phyloP scores from a whole-genome alignment of 2,329 filamentous ascomycete genomes.

The Stagonosporopsis tanaceti region DNA sequence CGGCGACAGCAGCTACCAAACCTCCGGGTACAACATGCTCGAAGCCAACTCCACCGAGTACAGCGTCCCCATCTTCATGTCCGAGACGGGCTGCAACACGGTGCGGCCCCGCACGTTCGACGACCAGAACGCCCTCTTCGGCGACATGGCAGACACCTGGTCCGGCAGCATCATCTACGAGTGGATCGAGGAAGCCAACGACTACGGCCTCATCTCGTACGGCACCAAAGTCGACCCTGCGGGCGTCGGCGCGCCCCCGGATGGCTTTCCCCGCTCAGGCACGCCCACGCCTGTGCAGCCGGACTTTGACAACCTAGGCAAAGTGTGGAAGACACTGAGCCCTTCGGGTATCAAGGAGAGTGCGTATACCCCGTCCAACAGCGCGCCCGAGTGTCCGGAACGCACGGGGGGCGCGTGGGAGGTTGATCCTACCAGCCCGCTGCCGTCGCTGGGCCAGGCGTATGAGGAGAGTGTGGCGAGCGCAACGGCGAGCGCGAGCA shows the following conservation, averaged over 20 bases:
- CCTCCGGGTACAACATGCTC: constrained; percentile 74
- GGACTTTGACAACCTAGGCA: constrained; percentile 80
- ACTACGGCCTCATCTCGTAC: constrained; percentile 84
- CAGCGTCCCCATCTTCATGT: constrained; percentile 72
- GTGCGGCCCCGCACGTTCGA: constrained; percentile 68
- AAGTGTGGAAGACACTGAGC: constrained; percentile 75
- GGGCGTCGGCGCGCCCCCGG: constrained; percentile 58
- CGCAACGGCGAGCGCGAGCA: constrained; percentile 14
- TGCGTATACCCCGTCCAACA: constrained; percentile 69
- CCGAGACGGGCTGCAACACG: constrained; percentile 84
- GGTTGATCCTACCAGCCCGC: constrained; percentile 71
- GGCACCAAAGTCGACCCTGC: constrained; percentile 65
- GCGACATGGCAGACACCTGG: constrained; percentile 75
- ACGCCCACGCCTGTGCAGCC: constrained; percentile 76
- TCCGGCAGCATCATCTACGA: constrained; percentile 88
- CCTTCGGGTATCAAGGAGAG: constrained; percentile 73
- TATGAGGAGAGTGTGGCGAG: constrained; percentile 25
- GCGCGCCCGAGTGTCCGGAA: constrained; percentile 73
- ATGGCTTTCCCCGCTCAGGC: constrained; percentile 74
- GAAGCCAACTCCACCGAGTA: constrained; percentile 71
- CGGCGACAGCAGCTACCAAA: constrained; percentile 59
- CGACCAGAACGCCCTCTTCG: constrained; percentile 81
- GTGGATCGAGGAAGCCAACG: constrained; percentile 85
- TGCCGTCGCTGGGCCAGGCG: constrained; percentile 71
- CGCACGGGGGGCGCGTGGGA: constrained; percentile 76